These are phyloP conservation scores for Peronospora tabacina DNA, from an alignment of 352 stramenopile species.

Conservation along the genomic window DNA sequence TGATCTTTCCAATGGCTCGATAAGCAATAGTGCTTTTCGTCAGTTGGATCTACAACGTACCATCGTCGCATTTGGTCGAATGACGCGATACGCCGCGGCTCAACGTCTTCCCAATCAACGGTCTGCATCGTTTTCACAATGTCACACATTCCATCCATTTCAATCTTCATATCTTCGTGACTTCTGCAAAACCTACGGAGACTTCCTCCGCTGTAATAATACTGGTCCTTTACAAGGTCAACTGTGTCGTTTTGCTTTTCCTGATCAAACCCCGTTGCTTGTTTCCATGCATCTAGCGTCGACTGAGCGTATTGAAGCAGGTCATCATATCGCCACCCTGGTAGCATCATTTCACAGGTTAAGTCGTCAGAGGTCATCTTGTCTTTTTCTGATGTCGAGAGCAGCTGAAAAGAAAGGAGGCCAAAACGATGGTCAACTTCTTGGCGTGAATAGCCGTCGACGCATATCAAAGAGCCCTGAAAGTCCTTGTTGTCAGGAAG, in stretches of 20 bases:
- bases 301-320: slow-evolving; percentile 16
- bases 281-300: slow-evolving; percentile 16
- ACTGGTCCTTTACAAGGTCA: slow-evolving; percentile 16
- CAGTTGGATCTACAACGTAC: slow-evolving; percentile 16
- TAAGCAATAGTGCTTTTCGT: slow-evolving; percentile 19
- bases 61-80: slow-evolving; percentile 21
- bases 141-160: slow-evolving; percentile 13
- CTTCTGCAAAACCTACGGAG: slow-evolving; percentile 19
- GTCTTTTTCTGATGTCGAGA: slow-evolving; percentile 13
- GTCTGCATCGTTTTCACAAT: slow-evolving; percentile 3
- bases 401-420: slow-evolving; percentile 14
- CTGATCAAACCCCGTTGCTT: slow-evolving; percentile 9
- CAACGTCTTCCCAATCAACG: slow-evolving; percentile 10
- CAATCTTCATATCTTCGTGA: slow-evolving; percentile 12
- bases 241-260: not conserved
- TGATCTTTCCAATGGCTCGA: slow-evolving; percentile 8
- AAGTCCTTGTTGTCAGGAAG: slow-evolving; percentile 20
- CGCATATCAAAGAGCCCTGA: slow-evolving; percentile 12
- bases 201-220: slow-evolving; percentile 30
- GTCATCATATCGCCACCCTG: slow-evolving; percentile 19
- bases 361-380: slow-evolving; percentile 3
- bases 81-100: not conserved
- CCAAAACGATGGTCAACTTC: slow-evolving; percentile 16
- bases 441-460: slow-evolving; percentile 20
- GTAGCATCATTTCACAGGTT: slow-evolving; percentile 13